Base-by-base conservation (phyloP, 2,329 filamentous ascomycete genomes). In the Zymoseptoria passerinii region DNA sequence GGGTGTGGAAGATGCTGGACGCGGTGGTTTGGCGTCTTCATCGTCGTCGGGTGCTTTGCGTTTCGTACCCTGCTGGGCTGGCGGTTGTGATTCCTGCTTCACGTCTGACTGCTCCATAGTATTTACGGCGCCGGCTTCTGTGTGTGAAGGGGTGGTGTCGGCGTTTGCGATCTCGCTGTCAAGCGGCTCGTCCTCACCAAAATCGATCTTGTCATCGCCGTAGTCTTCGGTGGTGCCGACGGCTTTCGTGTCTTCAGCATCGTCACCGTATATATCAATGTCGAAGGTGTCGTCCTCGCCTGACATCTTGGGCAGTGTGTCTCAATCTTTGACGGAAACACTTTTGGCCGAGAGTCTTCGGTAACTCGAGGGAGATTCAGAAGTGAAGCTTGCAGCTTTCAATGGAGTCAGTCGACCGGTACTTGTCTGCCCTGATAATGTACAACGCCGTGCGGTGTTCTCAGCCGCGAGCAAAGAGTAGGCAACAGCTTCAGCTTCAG, bases 1-100 rank as follows among this genome's bases (percentile, higher is more conserved):
- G 92, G 2, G 90, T 91, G 57, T 97, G 83, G 72, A 95, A 83
- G 29, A 97, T 76, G 0, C 91, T 90, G 27, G 84, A 78, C 8
- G 82, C 83, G 4, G 83, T n/a, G 58, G 58, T 19, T 60, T 54
- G 28, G 63, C 59, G 40, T 68, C 63, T 20, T 63, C 55, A 55
- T 84, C 81, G 55, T 81, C 79, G 49, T 77, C 77, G 19, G 76
- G 78, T 60, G 83, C 81, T 70, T 87, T 86, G 58, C 84, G 81
- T 70, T 87, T 87, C 52, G 78, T 76, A 44, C 82, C 83, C 67
- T 85, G 82, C 59, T 80, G 79, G 55, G 74, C 72, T 66, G 64
- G 61, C 57, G 67, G 68, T 57, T 63, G 58, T 50, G 65, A 58
- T 48, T 67, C 66, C 9, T 61, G 62, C 8, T 65, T 40, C 44